Percentiles rank a stretch among this genome's conserved stretches.
phyloP scores from a whole-genome alignment of 108 stramenopile species.

The Asterionellopsis glacialis region DNA sequence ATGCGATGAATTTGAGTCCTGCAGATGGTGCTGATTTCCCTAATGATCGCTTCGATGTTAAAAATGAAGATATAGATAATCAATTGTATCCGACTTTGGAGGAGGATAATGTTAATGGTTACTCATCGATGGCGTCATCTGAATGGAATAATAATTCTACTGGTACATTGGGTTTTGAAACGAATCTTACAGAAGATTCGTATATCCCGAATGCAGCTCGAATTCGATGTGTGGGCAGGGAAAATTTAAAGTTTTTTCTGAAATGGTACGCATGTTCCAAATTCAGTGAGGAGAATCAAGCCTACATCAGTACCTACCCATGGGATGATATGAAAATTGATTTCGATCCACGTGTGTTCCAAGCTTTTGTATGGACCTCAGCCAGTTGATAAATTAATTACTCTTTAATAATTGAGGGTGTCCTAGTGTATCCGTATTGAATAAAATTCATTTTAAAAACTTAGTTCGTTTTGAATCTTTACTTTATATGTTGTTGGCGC shows the following conservation, averaged over 20 bases:
- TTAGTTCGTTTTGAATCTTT: background rate
- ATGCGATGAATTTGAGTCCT: too few relatives aligned
- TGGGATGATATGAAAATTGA: conserved; percentile 52
- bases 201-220: background rate
- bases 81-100: background rate
- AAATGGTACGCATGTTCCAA: conserved; percentile 50
- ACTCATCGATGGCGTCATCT: background rate
- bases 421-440: background rate
- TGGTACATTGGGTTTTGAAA: too few relatives aligned
- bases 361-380: conserved; percentile 56
- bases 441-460: background rate
- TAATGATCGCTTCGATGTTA: background rate
- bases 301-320: conserved; percentile 39
- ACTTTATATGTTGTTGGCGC: background rate
- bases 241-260: conserved; percentile 7
- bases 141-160: background rate
- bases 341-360: conserved; percentile 76
- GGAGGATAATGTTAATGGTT: too few relatives aligned
- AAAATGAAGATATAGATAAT: background rate
- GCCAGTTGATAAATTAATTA: background rate
- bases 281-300: conserved; percentile 36
- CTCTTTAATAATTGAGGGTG: background rate
- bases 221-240: background rate
- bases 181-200: too few relatives aligned
- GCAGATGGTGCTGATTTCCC: too few relatives aligned